These are phyloP conservation scores for Anastatica hierochuntica DNA, from an alignment of 345 rosid species.

Conservation along the genomic window DNA sequence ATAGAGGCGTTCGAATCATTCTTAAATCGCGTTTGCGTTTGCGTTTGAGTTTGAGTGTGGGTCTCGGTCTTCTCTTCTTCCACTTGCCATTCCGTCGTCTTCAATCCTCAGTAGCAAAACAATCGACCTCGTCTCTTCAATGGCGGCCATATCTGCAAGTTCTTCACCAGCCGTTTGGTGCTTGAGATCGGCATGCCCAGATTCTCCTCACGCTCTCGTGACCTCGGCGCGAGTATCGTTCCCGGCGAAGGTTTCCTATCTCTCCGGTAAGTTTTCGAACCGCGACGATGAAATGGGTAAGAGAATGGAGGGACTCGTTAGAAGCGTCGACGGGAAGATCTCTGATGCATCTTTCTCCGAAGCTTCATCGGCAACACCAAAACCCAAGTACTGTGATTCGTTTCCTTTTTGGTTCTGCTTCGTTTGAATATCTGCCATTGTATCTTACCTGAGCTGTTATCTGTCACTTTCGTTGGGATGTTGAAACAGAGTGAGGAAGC, in stretches of 20 bases:
- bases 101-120: slow-evolving; percentile 3
- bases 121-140: slow-evolving; percentile 2
- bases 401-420: neutral
- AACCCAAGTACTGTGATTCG: slow-evolving; percentile 27
- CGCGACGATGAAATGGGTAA: slow-evolving; percentile 3
- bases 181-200: slow-evolving; percentile 8
- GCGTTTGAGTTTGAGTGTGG: neutral
- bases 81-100: neutral
- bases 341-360: slow-evolving; percentile 18
- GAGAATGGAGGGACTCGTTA: slow-evolving; percentile 23
- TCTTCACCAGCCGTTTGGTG: slow-evolving; percentile 9
- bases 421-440: no score
- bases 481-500: slow-evolving; percentile 54
- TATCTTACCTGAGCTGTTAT: neutral
- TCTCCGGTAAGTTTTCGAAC: slow-evolving; percentile 1
- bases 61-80: neutral
- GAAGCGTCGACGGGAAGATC: slow-evolving; percentile 29
- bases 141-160: slow-evolving; percentile 31
- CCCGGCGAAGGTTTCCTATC: slow-evolving; percentile 10
- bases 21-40: neutral
- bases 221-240: slow-evolving; percentile 17
- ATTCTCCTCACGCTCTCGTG: slow-evolving; percentile 9
- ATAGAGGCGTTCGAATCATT: neutral
- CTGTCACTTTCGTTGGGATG: neutral
- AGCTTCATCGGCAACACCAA: slow-evolving; percentile 19